Conservation (phyloP, 768 basidiomycete species). For the Mycena vitilis region DNA sequence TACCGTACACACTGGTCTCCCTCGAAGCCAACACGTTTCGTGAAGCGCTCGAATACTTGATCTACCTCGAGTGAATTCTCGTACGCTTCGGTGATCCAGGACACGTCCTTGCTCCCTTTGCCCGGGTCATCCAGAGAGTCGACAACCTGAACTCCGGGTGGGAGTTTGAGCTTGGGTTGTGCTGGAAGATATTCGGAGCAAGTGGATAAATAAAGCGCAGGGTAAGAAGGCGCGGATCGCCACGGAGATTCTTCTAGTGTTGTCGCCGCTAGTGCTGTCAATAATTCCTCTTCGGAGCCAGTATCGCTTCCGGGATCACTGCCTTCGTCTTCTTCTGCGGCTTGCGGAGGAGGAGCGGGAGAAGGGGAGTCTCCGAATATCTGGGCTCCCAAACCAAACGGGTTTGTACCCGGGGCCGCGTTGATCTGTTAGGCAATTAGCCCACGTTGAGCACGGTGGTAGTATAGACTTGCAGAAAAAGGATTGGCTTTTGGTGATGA, state of each 20-base stretch:
- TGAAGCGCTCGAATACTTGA: conserved; percentile 88
- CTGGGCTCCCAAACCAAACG: conserved; percentile 72
- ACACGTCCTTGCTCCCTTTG: conserved; percentile 58
- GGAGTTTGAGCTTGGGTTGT: conserved; percentile 59
- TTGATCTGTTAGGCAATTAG: conserved; percentile 41
- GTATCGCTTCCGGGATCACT: conserved; percentile 51
- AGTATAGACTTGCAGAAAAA: conserved; percentile 65
- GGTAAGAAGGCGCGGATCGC: conserved; percentile 72
- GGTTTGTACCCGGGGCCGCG: conserved; percentile 41
- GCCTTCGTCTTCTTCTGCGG: conserved; percentile 44
- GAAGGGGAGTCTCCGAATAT: conserved; percentile 63
- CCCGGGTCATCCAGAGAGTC: conserved; percentile 52
- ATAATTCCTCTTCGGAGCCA: conserved; percentile 59
- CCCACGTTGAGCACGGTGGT: conserved; percentile 8
- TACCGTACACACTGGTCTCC: conserved; percentile 91
- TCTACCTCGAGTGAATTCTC: conserved; percentile 86
- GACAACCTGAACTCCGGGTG: conserved; percentile 57
- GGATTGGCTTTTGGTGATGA: conserved; percentile 65
- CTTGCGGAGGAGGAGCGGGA: conserved; percentile 32
- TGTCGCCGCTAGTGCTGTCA: conserved; percentile 67
- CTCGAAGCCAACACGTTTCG: conserved; percentile 73
- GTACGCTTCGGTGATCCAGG: conserved; percentile 80
- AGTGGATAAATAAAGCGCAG: conserved; percentile 81
- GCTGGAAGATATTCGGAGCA: conserved; percentile 77
- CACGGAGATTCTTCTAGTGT: conserved; percentile 73